These are phyloP conservation scores for Epichloe sp. DNA, from an alignment of 2,329 filamentous ascomycete genomes.

Conservation along the genomic window DNA sequence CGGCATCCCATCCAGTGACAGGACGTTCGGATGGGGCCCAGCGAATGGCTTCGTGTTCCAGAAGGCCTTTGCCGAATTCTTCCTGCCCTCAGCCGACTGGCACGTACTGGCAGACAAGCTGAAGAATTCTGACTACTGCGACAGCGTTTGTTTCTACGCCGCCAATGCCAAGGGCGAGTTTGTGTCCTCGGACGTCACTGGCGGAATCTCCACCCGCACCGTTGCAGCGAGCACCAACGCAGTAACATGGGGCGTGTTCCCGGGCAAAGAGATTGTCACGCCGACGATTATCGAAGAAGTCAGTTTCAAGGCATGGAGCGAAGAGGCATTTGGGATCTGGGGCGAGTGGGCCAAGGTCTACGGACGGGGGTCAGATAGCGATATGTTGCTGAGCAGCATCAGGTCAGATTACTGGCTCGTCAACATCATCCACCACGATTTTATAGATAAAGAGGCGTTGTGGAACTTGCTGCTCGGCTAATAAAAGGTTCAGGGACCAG, in stretches of 20 bases:
- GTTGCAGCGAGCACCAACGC: constrained; percentile 60
- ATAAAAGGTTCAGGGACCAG: neutral
- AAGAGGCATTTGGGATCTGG: constrained; percentile 95
- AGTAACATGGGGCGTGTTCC: constrained; percentile 94
- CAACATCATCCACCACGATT: constrained; percentile 78
- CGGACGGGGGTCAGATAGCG: constrained; percentile 54
- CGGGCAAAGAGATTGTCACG: constrained; percentile 88
- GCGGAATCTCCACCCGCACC: constrained; percentile 18
- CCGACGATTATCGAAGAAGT: constrained; percentile 95
- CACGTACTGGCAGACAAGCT: constrained; percentile 50
- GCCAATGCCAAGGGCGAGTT: constrained; percentile 69
- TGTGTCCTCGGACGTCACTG: constrained; percentile 48
- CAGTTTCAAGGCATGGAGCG: constrained; percentile 84
- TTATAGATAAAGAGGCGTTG: constrained; percentile 54
- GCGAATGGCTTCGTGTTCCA: constrained; percentile 91
- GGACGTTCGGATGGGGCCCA: constrained; percentile 87
- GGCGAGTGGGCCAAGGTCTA: constrained; percentile 87
- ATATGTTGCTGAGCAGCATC: constrained; percentile 54
- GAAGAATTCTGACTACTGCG: constrained; percentile 40
- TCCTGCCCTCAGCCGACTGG: constrained; percentile 68
- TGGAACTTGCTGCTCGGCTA: constrained; percentile 51
- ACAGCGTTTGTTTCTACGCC: constrained; percentile 76
- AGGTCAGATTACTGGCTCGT: constrained; percentile 73
- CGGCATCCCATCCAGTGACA: constrained; percentile 61
- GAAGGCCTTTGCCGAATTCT: constrained; percentile 96